Base-by-base conservation (phyloP, 1,139 yeast genomes). In the Suhomyces anneliseae region DNA sequence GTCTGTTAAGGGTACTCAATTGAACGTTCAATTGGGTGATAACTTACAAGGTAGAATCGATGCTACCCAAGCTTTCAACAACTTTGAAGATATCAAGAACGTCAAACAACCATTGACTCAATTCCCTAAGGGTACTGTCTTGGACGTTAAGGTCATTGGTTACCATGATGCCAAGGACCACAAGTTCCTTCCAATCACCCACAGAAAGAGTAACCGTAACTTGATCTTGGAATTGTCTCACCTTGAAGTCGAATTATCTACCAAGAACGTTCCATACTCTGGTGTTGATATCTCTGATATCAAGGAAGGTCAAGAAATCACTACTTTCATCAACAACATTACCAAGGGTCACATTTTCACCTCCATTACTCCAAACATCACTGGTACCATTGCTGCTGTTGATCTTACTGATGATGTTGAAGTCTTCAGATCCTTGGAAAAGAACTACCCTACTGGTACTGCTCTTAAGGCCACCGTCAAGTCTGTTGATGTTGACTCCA, bases 1-100 rank as follows among this genome's bases (percentile, higher is more conserved):
- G 46, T 73, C 85, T 2, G 78, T 88, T 41, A 87, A 87, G 60
- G 83, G 81, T 43, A 83, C 90, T 9, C 95, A 89, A 66, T 72
- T 92, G 57, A 84, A 85, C 58, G 85, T 92, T 37, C 80, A 79
- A 49, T 71, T 90, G 46, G 92, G 95, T 42, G 95, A 87, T 50
- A 85, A 87, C 60, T 74, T 85, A 53, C 87, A 82, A 58, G 97
- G 96, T 38, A 80, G 95, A 62, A 70, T 92, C 47, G 96, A 89
- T 59, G 76, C 85, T 19, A 80, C 93, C 8, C 87, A 88, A 64
- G 73, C 87, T 45, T 87, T 81, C 66, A 84, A 82, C 43, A 56
- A 64, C 0, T 68, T 72, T 54, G 67, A 72, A 2, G 86, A 83
- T 35, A 86, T 90, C 44, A 69, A 74, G 47, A 83, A 89, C 60